Percentiles rank a stretch among this genome's conserved stretches.
These are phyloP conservation scores for Penicillium crystallinum DNA, from an alignment of 495 filamentous ascomycete species.

Conservation along the genomic window DNA sequence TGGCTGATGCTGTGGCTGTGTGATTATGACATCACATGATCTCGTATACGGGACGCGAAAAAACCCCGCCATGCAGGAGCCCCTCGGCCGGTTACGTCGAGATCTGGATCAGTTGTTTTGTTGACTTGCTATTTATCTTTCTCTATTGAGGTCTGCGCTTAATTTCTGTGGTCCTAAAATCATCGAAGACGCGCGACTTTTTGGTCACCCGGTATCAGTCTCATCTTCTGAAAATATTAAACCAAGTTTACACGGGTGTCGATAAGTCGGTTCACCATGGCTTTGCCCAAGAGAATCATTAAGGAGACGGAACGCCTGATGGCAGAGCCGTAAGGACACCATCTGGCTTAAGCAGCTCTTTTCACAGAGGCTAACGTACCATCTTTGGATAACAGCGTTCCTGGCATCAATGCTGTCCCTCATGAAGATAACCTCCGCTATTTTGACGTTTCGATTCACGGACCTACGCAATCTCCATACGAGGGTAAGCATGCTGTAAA, in stretches of 20 bases:
- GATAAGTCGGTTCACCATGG: conserved; percentile 43
- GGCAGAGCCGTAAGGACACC: conserved; percentile 77
- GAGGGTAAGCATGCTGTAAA: conserved; percentile 53
- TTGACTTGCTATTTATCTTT: conserved; percentile 2
- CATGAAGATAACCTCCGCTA: conserved; percentile 98
- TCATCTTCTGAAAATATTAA: not conserved
- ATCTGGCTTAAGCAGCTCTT: not conserved
- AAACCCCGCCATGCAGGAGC: conserved; percentile 21
- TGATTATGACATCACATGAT: conserved; percentile 9
- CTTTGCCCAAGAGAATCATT: conserved; percentile 90
- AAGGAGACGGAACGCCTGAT: conserved; percentile 98
- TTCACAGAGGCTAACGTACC: conserved; percentile 2
- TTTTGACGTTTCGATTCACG: conserved; percentile 95
- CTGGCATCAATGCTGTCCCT: conserved; percentile 94
- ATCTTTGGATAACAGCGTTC: conserved; percentile 55
- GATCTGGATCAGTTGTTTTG: conserved; percentile 3
- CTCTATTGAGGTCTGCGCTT: not conserved
- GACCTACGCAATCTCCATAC: conserved; percentile 90
- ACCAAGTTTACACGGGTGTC: not conserved
- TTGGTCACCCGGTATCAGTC: not conserved
- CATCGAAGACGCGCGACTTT: not conserved
- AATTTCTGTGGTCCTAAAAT: not conserved
- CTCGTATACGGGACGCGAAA: conserved; percentile 21
- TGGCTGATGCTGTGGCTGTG: conserved; percentile 2
- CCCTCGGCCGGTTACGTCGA: conserved; percentile 31